phyloP scores from a whole-genome alignment of 2,329 filamentous ascomycete species.

The Colletotrichum higginsianum region DNA sequence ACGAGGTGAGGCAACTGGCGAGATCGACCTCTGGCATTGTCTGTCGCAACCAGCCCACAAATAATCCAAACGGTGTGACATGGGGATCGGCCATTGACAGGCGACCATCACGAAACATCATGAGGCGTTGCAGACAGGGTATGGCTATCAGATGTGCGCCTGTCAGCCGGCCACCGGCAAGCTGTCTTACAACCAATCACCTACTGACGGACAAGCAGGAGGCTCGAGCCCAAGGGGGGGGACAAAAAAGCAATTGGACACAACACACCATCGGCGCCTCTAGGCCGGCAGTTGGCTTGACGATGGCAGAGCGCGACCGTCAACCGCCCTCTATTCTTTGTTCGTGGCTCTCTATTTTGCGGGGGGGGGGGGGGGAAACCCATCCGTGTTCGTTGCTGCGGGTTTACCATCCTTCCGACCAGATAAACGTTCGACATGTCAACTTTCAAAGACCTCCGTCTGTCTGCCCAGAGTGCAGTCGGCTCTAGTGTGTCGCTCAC shows the following conservation, averaged over 20 bases:
- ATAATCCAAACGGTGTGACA: conserved; percentile 18
- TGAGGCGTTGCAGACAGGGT: conserved; percentile 23
- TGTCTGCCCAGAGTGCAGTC: neutral
- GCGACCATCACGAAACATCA: conserved; percentile 12
- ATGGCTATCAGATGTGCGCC: conserved; percentile 10
- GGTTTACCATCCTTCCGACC: neutral
- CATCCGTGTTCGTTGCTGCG: neutral
- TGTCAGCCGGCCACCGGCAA: neutral
- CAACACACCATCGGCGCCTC: neutral
- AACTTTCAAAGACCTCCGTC: neutral
- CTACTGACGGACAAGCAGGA: neutral
- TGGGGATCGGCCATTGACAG: conserved; percentile 25
- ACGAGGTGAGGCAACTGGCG: conserved; percentile 30
- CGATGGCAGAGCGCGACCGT: neutral
- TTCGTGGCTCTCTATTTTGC: neutral
- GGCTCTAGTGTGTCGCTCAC: neutral
- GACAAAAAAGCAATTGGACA: neutral
- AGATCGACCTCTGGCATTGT: conserved; percentile 29
- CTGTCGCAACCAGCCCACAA: conserved; percentile 20
- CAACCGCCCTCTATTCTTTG: neutral
- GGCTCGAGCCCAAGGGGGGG: neutral
- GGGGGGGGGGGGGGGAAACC: too few species aligned
- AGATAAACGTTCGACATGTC: neutral
- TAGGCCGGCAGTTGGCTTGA: conserved; percentile 7
- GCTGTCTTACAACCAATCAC: neutral